phyloP scores from a whole-genome alignment of 768 basidiomycete species.

The Scleroderma bovista region DNA sequence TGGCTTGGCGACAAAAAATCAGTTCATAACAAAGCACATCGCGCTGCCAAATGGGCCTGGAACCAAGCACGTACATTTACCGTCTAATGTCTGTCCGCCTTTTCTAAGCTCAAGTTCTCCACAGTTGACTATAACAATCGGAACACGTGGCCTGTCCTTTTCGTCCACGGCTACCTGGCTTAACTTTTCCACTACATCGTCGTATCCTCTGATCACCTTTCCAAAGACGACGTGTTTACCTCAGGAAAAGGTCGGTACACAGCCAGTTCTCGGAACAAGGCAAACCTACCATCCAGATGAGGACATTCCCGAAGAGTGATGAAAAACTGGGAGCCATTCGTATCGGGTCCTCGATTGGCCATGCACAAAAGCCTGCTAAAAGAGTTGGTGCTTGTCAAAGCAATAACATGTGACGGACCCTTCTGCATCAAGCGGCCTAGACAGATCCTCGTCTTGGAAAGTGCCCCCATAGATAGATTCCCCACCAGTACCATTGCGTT shows the following conservation, averaged over 20 bases:
- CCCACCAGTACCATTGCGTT: slow-evolving; percentile 73
- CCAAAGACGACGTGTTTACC: slow-evolving; percentile 60
- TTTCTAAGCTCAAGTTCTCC: slow-evolving; percentile 77
- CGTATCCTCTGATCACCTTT: slow-evolving; percentile 53
- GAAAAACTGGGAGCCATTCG: slow-evolving; percentile 87
- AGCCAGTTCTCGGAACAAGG: background rate
- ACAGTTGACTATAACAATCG: slow-evolving; percentile 68
- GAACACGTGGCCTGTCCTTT: slow-evolving; percentile 65
- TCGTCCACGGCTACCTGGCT: slow-evolving; percentile 63
- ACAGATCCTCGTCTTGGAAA: slow-evolving; percentile 76
- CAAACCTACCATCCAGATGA: slow-evolving; percentile 59
- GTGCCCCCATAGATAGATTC: slow-evolving; percentile 75
- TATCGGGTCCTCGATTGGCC: slow-evolving; percentile 83
- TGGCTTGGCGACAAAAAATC: background rate
- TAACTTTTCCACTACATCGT: slow-evolving; percentile 54
- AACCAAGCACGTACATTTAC: slow-evolving; percentile 9
- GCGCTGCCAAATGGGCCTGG: background rate
- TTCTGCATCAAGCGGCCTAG: slow-evolving; percentile 54
- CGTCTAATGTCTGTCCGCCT: slow-evolving; percentile 5
- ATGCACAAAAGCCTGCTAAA: slow-evolving; percentile 68
- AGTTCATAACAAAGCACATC: background rate
- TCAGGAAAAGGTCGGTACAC: slow-evolving; percentile 15
- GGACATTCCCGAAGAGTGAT: slow-evolving; percentile 72
- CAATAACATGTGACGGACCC: slow-evolving; percentile 36
- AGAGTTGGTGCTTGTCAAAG: background rate